These are phyloP conservation scores for Kentomonas sorsogonicus DNA, from an alignment of 208 protist species.

Conservation along the genomic window DNA sequence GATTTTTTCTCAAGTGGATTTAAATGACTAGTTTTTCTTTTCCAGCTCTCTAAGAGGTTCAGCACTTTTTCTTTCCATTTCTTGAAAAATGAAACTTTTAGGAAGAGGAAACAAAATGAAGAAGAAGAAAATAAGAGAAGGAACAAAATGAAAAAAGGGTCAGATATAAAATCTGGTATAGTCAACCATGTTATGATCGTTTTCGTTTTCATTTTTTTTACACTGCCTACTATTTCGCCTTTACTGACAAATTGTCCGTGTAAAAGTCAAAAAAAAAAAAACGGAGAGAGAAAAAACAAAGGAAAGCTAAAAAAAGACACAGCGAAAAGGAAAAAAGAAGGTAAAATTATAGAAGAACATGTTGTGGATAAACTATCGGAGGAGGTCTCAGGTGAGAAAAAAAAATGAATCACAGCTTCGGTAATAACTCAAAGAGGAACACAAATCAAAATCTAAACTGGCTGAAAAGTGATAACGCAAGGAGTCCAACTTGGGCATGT, in stretches of 20 bases:
- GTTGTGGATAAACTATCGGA: slow-evolving; percentile 4
- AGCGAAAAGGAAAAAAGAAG: slow-evolving; percentile 1
- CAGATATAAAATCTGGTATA: slow-evolving; percentile 4
- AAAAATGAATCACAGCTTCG: neutral
- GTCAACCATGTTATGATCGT: neutral
- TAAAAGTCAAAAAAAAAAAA: slow-evolving; percentile 12
- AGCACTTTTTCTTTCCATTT: slow-evolving; percentile 9
- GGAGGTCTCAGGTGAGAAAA: neutral
- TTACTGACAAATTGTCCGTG: too few relatives aligned
- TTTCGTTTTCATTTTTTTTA: neutral
- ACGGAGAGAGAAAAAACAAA: neutral
- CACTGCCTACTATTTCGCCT: neutral
- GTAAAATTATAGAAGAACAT: slow-evolving; percentile 5
- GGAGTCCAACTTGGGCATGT: neutral
- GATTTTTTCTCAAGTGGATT: neutral
- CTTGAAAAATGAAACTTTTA: neutral
- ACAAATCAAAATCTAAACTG: neutral
- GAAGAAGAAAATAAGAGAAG: slow-evolving; percentile 12
- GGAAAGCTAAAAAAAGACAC: slow-evolving; percentile 10
- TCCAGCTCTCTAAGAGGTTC: neutral
- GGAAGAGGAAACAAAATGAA: slow-evolving; percentile 2
- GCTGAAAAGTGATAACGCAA: neutral
- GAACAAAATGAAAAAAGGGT: slow-evolving; percentile 8
- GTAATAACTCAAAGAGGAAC: slow-evolving; percentile 3
- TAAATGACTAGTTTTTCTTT: neutral